Conservation (phyloP, 2,329 filamentous ascomycete genomes). For the Pseudocercospora vitis region DNA sequence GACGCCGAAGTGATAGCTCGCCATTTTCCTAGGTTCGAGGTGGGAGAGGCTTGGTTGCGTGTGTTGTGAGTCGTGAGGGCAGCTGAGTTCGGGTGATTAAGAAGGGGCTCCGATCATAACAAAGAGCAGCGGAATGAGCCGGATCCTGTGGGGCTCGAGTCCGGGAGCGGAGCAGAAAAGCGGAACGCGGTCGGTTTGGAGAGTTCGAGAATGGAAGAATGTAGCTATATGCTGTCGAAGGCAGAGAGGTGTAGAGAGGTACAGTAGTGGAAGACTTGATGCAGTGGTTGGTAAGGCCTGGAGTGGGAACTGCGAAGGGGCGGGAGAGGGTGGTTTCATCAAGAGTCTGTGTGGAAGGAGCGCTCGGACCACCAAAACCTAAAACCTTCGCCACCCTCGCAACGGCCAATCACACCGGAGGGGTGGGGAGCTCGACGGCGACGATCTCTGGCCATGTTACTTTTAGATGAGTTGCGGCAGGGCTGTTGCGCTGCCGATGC, state of each 20-base stretch:
- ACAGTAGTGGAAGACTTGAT: slow-evolving; percentile 1
- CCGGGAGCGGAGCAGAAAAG: not conserved
- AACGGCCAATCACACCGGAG: too few species aligned
- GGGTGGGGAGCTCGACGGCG: slow-evolving; percentile 5
- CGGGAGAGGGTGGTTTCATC: not conserved
- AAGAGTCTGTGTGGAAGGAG: not conserved
- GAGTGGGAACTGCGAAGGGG: not conserved
- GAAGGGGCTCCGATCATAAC: slow-evolving; percentile 10
- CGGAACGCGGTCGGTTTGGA: slow-evolving; percentile 10
- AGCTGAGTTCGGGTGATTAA: slow-evolving; percentile 5
- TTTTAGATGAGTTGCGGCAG: slow-evolving; percentile 7
- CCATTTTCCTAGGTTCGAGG: slow-evolving; percentile 41
- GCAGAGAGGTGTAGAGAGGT: slow-evolving; percentile 1
- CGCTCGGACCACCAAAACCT: too few species aligned
- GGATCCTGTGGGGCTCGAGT: not conserved
- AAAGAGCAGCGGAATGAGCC: slow-evolving; percentile 5
- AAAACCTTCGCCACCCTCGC: too few species aligned
- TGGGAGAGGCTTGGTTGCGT: slow-evolving; percentile 5
- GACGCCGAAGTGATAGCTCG: slow-evolving; percentile 52
- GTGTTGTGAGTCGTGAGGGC: not conserved
- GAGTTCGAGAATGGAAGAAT: not conserved
- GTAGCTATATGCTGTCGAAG: slow-evolving; percentile 5
- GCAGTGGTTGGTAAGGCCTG: slow-evolving; percentile 6
- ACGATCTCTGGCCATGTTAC: slow-evolving; percentile 2
- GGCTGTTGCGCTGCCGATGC: slow-evolving; percentile 1